A percentile compares a stretch with the other conserved stretches of the same genome.
These are phyloP conservation scores for Boletus tylopilopsis DNA, from an alignment of 768 basidiomycete genomes.

Conservation along the genomic window DNA sequence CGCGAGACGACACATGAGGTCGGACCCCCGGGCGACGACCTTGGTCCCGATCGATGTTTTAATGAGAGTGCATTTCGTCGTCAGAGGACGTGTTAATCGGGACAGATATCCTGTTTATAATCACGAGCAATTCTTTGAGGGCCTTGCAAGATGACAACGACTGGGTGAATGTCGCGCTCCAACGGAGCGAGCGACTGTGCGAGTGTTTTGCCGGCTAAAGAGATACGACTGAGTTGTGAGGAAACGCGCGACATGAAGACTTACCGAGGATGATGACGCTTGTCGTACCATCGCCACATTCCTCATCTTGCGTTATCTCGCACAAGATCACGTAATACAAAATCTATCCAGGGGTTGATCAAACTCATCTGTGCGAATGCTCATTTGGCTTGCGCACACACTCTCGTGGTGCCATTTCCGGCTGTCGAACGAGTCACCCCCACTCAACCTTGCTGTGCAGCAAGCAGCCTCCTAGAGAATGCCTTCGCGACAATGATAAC, in stretches of 20 bases:
- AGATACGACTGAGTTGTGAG: not conserved
- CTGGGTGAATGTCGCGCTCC: conserved; percentile 96
- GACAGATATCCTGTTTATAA: conserved; percentile 82
- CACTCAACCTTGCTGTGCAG: conserved; percentile 23
- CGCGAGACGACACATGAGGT: conserved; percentile 95
- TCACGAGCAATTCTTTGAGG: conserved; percentile 84
- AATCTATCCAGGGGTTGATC: too few species aligned
- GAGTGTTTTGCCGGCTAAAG: conserved; percentile 88
- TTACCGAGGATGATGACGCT: conserved; percentile 95
- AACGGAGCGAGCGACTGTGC: conserved; percentile 91
- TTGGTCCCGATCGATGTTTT: conserved; percentile 99
- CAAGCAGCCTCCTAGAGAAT: conserved; percentile 58
- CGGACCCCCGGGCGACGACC: conserved; percentile 94
- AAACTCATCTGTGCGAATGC: too few species aligned
- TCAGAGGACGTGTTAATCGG: conserved; percentile 88
- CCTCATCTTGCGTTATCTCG: conserved; percentile 99
- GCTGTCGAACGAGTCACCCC: too few species aligned
- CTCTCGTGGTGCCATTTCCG: too few species aligned
- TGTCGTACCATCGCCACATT: conserved; percentile 98
- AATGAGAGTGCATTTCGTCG: conserved; percentile 93
- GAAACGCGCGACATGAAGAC: conserved; percentile 12
- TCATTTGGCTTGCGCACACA: too few species aligned
- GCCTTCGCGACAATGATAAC: conserved; percentile 92
- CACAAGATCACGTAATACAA: conserved; percentile 96
- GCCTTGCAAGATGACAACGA: conserved; percentile 97